Evolutionary conservation across 495 filamentous ascomycete species (phyloP).

Genomic region (Cercophora scortea): DNA sequence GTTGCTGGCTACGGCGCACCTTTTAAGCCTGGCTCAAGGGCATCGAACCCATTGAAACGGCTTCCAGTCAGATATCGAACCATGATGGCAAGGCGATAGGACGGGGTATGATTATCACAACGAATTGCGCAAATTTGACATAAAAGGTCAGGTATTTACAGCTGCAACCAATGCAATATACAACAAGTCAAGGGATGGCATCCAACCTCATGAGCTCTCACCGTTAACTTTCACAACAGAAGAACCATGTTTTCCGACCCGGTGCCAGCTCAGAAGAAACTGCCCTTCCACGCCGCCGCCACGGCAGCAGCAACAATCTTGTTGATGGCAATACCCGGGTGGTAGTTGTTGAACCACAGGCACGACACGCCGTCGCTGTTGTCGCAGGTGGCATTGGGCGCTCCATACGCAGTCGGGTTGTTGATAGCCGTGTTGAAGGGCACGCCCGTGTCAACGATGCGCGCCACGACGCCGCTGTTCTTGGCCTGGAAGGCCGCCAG

Average conservation of each 20-base stretch:
- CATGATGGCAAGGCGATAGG: no score
- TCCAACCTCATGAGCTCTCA: no score
- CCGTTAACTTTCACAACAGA: no score
- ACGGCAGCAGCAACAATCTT: slow-evolving; percentile 31
- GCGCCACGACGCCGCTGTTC: slow-evolving; percentile 20
- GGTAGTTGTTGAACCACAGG: slow-evolving; percentile 40
- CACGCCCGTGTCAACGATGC: slow-evolving; percentile 30
- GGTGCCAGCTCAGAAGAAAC: slow-evolving; percentile 13
- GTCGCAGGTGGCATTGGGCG: slow-evolving; percentile 33
- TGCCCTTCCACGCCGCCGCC: slow-evolving; percentile 28
- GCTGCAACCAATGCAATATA: no score
- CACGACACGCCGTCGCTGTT: slow-evolving; percentile 36
- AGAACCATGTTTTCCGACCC: neutral
- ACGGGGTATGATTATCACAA: no score
- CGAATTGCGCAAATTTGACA: no score
- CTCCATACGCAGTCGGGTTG: slow-evolving; percentile 35
- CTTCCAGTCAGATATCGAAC: no score
- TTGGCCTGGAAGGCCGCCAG: slow-evolving; percentile 18
- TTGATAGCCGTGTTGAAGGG: slow-evolving; percentile 33
- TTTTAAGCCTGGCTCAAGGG: no score
- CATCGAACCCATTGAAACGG: no score
- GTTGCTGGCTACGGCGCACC: no score
- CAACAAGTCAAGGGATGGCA: no score
- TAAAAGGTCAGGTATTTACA: no score
- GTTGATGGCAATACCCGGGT: slow-evolving; percentile 34